phyloP scores from a whole-genome alignment of 805 yeast genomes.

The Sugiyamaella qingdaonensis region DNA sequence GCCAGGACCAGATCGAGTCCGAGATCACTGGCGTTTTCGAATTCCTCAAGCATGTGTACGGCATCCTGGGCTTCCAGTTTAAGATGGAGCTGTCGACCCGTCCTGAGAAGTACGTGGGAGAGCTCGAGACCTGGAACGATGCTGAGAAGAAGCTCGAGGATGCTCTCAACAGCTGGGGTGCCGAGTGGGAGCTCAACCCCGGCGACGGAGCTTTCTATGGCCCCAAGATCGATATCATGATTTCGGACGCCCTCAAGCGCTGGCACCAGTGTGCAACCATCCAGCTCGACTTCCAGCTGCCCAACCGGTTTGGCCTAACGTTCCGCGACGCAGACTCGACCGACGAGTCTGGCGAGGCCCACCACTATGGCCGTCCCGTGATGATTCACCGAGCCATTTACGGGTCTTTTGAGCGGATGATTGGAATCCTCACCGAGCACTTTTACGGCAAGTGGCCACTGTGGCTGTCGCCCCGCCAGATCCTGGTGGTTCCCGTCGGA shows the following conservation, averaged over 20 bases:
- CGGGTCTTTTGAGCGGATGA: slow-evolving; percentile 99
- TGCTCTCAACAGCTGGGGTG: slow-evolving; percentile 82
- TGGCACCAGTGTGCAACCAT: slow-evolving; percentile 99
- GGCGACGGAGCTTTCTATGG: slow-evolving; percentile 98
- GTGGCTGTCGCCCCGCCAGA: slow-evolving; percentile 99
- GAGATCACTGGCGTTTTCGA: slow-evolving; percentile 84
- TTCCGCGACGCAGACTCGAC: slow-evolving; percentile 49
- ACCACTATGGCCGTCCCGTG: slow-evolving; percentile 76
- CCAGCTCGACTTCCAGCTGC: slow-evolving; percentile 98
- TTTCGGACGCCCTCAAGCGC: slow-evolving; percentile 89
- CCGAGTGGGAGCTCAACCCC: slow-evolving; percentile 88
- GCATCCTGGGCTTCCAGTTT: slow-evolving; percentile 90
- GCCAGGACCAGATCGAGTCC: slow-evolving; percentile 78
- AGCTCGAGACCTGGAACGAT: slow-evolving; percentile 84
- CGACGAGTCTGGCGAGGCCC: slow-evolving; percentile 33
- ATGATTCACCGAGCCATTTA: slow-evolving; percentile 99
- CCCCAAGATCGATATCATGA: slow-evolving; percentile 95
- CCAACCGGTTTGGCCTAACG: slow-evolving; percentile 86
- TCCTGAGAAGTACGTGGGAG: slow-evolving; percentile 96
- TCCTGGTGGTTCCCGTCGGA: slow-evolving; percentile 94
- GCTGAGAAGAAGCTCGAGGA: slow-evolving; percentile 83
- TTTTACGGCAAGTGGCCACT: slow-evolving; percentile 99
- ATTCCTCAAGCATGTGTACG: slow-evolving; percentile 79
- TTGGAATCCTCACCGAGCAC: slow-evolving; percentile 96
- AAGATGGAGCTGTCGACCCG: slow-evolving; percentile 96